Percentiles rank a stretch among this genome's conserved stretches.
These are phyloP conservation scores for Tagetes erecta DNA, from an alignment of 129 eudicot genomes.

Conservation along the genomic window DNA sequence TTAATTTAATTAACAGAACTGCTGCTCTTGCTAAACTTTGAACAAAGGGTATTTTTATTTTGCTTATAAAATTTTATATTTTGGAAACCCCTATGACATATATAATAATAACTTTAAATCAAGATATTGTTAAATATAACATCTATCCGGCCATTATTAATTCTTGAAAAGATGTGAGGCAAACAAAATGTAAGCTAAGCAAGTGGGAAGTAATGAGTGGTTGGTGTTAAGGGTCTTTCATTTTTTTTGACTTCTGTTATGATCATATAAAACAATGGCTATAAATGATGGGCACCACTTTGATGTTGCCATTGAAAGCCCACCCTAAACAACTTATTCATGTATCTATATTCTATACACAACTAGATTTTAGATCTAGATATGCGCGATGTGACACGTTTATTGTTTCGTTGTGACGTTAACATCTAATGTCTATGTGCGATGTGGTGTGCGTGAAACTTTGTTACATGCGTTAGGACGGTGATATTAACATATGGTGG, in stretches of 20 bases:
- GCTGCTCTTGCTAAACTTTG: neutral
- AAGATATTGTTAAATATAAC: neutral
- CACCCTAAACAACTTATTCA: neutral
- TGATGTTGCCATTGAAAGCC: slow-evolving; percentile 22
- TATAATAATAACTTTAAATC: neutral
- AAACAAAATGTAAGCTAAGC: slow-evolving; percentile 17
- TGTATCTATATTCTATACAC: neutral
- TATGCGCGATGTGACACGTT: neutral
- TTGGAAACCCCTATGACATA: neutral
- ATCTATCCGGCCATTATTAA: neutral
- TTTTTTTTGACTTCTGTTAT: slow-evolving; percentile 6
- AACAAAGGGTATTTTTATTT: neutral
- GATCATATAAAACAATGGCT: slow-evolving; percentile 6
- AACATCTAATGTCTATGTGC: too few relatives aligned
- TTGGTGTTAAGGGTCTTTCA: slow-evolving; percentile 16
- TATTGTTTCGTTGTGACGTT: neutral
- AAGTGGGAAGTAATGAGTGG: slow-evolving; percentile 27
- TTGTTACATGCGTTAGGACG: too few relatives aligned
- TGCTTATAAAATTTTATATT: neutral
- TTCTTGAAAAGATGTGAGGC: neutral
- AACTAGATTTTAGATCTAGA: too few relatives aligned
- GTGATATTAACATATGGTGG: too few relatives aligned
- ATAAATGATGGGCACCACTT: slow-evolving; percentile 24
- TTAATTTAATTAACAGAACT: neutral
- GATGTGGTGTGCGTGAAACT: too few relatives aligned